Percentiles rank a stretch among this genome's conserved stretches.
Evolutionary conservation across 148 eudicot genomes (phyloP).

Genomic region (Rhododendron ovatum): DNA sequence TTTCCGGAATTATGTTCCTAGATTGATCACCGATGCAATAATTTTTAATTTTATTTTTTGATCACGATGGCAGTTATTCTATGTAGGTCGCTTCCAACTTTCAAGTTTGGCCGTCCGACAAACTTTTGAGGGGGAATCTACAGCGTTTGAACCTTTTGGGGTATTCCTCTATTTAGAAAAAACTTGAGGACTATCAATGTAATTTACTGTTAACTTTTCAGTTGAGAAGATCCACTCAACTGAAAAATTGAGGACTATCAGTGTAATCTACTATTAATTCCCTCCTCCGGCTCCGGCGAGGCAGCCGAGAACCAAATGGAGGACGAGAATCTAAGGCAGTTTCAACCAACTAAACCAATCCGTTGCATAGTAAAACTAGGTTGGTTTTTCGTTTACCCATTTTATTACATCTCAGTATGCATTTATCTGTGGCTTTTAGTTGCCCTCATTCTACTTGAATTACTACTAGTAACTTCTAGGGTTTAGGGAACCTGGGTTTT

Average conservation of each 20-base stretch:
- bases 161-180: background rate
- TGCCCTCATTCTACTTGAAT: background rate
- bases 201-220: background rate
- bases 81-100: background rate
- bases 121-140: background rate
- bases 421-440: background rate
- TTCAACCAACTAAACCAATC: constrained; percentile 24
- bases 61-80: too few species aligned
- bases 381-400: constrained; percentile 10
- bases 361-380: constrained; percentile 86
- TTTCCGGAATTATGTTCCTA: too few species aligned
- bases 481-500: background rate
- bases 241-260: background rate
- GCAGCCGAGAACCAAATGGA: constrained; percentile 7
- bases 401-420: too few species aligned
- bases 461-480: background rate
- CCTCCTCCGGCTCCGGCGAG: background rate
- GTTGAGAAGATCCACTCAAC: too few species aligned
- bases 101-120: background rate
- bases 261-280: background rate
- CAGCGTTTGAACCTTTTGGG: background rate
- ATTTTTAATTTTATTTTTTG: too few species aligned
- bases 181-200: background rate
- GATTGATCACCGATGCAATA: too few species aligned
- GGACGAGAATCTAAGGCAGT: constrained; percentile 16